Evolutionary conservation across 805 yeast species (phyloP).

Genomic region (Wickerhamiella australiensis): DNA sequence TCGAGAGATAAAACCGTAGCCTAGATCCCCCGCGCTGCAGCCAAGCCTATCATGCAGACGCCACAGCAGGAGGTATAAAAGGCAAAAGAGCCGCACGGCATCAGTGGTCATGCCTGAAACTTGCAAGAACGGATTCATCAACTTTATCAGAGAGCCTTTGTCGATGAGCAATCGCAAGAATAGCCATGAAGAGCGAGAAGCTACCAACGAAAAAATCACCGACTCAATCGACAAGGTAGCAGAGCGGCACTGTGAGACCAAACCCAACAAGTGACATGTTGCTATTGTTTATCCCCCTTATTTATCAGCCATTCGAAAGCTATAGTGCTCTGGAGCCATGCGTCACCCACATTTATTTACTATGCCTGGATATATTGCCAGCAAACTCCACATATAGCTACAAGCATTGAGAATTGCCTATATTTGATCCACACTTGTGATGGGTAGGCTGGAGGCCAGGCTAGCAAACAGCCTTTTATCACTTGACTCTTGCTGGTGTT

Average conservation of each 20-base stretch:
- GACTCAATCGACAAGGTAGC: background rate
- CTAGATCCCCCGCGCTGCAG: background rate
- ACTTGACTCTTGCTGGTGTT: too few relatives aligned
- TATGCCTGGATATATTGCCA: too few relatives aligned
- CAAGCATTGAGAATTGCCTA: too few relatives aligned
- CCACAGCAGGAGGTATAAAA: background rate
- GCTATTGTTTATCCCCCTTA: too few relatives aligned
- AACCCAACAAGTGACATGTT: background rate
- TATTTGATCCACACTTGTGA: too few relatives aligned
- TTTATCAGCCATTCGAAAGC: too few relatives aligned
- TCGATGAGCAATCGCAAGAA: background rate
- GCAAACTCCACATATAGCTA: too few relatives aligned
- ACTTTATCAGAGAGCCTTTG: background rate
- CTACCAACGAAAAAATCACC: background rate
- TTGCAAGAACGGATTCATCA: background rate
- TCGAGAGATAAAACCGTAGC: background rate
- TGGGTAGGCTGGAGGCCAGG: too few relatives aligned
- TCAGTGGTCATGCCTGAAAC: constrained; percentile 1
- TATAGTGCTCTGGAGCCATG: too few relatives aligned
- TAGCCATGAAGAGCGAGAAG: background rate
- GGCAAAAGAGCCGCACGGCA: background rate
- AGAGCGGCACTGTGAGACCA: background rate
- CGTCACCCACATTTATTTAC: too few relatives aligned
- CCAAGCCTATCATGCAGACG: background rate
- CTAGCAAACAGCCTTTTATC: too few relatives aligned